These are phyloP conservation scores for Vinca minor DNA, from an alignment of 257 asterid species.

Conservation along the genomic window DNA sequence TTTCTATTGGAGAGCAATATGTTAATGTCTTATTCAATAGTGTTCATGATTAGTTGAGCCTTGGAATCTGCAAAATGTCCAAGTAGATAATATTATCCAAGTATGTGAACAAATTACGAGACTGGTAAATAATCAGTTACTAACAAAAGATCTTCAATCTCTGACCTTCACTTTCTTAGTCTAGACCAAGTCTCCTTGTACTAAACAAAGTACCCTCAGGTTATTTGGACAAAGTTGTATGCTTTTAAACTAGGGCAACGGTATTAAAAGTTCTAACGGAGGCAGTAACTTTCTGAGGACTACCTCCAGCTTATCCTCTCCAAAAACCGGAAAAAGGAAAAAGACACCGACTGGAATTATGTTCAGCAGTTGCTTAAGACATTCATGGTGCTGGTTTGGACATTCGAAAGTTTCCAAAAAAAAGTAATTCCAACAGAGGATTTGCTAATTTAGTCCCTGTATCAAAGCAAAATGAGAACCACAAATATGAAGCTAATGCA, in stretches of 20 bases:
- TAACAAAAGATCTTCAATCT: background rate
- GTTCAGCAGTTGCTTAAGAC: constrained; percentile 1
- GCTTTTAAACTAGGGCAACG: background rate
- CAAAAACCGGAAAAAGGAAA: background rate
- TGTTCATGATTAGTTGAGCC: constrained; percentile 1
- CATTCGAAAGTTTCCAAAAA: constrained; percentile 17
- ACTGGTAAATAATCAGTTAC: background rate
- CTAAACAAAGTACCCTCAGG: background rate
- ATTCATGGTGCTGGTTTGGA: constrained; percentile 5
- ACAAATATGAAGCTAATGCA: constrained; percentile 60
- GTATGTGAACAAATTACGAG: background rate
- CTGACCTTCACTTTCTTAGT: background rate
- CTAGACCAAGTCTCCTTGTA: background rate
- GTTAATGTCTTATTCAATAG: background rate
- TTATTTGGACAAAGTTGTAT: background rate
- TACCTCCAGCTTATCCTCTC: background rate
- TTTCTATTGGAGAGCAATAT: background rate
- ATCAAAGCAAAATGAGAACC: constrained; percentile 51
- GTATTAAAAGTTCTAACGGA: background rate
- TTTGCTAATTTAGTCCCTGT: constrained; percentile 48
- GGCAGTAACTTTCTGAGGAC: background rate
- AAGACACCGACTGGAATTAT: background rate
- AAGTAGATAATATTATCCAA: constrained; percentile 6
- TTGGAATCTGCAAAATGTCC: constrained; percentile 8
- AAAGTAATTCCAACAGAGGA: constrained; percentile 20